Evolutionary conservation across 352 stramenopile species (phyloP).

Genomic region (Pythium periplocum): DNA sequence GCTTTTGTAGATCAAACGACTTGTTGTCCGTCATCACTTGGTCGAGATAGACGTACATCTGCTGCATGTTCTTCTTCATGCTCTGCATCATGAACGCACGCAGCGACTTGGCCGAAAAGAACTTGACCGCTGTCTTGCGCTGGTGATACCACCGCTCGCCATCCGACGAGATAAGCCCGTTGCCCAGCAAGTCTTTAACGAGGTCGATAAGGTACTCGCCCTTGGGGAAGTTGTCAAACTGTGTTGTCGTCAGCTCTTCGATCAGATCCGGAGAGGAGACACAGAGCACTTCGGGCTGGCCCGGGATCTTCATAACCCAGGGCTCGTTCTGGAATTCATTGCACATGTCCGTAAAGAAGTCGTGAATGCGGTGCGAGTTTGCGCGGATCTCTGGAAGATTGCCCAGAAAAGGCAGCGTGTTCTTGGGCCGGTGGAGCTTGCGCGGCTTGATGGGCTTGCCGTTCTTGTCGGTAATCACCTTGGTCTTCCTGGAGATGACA

Average conservation of each 20-base stretch:
- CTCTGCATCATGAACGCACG: slow-evolving; percentile 33
- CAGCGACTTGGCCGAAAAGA: slow-evolving; percentile 37
- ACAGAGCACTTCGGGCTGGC: slow-evolving; percentile 2
- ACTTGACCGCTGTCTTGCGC: slow-evolving; percentile 29
- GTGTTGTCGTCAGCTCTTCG: slow-evolving; percentile 10
- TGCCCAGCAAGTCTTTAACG: slow-evolving; percentile 9
- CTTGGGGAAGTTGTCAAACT: slow-evolving; percentile 36
- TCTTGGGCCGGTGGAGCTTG: not conserved
- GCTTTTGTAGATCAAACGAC: slow-evolving; percentile 28
- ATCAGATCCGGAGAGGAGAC: slow-evolving; percentile 2
- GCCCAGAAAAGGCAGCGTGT: slow-evolving; percentile 1
- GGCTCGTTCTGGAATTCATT: slow-evolving; percentile 3
- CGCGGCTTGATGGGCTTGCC: not conserved
- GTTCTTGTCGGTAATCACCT: too few species aligned
- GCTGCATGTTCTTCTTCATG: slow-evolving; percentile 26
- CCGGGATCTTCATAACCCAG: slow-evolving; percentile 3
- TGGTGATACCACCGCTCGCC: slow-evolving; percentile 37
- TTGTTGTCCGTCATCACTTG: slow-evolving; percentile 13
- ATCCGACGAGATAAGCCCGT: slow-evolving; percentile 8
- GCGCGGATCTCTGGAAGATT: not conserved
- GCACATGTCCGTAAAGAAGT: slow-evolving; percentile 3
- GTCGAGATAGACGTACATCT: slow-evolving; percentile 25
- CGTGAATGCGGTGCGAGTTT: slow-evolving; percentile 5
- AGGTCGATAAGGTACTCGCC: slow-evolving; percentile 5
- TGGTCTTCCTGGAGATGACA: too few species aligned